Evolutionary conservation across 805 yeast species (phyloP).

Genomic region (Barnettozyma pratensis): DNA sequence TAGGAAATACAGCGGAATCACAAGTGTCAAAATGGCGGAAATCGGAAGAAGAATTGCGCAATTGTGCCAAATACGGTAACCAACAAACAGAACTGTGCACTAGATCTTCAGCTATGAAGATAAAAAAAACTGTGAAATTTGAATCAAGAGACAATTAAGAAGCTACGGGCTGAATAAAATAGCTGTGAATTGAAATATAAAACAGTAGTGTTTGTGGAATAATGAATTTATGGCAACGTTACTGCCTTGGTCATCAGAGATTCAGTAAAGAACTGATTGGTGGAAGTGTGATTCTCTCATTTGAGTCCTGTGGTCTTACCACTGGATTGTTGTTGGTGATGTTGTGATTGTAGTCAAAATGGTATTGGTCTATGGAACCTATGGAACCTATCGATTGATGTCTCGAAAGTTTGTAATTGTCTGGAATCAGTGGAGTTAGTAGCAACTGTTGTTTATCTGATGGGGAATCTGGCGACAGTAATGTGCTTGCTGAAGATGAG

Average conservation of each 20-base stretch:
- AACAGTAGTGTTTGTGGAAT: no score
- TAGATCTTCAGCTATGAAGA: no score
- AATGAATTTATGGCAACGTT: not conserved
- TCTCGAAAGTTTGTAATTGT: not conserved
- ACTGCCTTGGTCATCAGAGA: not conserved
- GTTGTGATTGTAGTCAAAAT: not conserved
- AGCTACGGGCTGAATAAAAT: no score
- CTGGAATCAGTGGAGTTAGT: not conserved
- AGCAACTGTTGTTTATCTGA: not conserved
- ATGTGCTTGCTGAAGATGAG: not conserved
- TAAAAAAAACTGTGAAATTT: no score
- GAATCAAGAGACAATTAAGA: no score
- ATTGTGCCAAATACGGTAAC: no score
- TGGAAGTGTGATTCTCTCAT: not conserved
- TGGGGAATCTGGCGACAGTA: not conserved
- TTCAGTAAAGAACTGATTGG: not conserved
- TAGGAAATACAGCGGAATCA: no score
- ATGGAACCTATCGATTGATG: not conserved
- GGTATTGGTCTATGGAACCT: constrained; percentile 1
- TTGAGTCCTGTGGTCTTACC: not conserved
- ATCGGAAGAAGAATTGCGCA: no score
- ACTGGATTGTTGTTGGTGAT: not conserved
- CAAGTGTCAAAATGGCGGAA: no score
- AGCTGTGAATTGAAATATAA: no score
- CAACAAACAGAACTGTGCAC: no score